Conservation (phyloP, 345 rosid species). For the Pugionium dolabratum region DNA sequence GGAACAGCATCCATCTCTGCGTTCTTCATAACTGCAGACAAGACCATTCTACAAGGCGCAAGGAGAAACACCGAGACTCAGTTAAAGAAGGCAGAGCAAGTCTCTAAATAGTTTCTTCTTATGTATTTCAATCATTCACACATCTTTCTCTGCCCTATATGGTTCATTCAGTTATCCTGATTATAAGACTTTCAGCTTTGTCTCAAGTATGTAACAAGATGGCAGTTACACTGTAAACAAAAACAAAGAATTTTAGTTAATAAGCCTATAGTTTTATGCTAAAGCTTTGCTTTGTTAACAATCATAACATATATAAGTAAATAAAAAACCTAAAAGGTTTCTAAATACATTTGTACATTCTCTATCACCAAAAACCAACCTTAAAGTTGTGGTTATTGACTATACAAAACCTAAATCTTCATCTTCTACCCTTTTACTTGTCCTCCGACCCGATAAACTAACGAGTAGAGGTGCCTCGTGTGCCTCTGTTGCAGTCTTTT, state of each 20-base stretch:
- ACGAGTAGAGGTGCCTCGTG: conserved; percentile 34
- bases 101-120: conserved; percentile 22
- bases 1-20: conserved; percentile 67
- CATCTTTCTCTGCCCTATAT: conserved; percentile 7
- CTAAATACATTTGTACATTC: no score
- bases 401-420: conserved; percentile 39
- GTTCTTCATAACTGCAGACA: conserved; percentile 91
- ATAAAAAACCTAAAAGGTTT: not conserved
- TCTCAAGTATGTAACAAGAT: not conserved
- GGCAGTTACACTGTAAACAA: not conserved
- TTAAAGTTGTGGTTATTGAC: not conserved
- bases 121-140: conserved; percentile 13
- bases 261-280: not conserved
- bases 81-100: conserved; percentile 38
- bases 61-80: conserved; percentile 47
- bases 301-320: not conserved
- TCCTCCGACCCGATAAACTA: conserved; percentile 36
- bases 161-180: not conserved
- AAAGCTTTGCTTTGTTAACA: not conserved
- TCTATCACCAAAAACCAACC: no score
- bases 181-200: not conserved
- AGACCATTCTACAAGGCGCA: conserved; percentile 83
- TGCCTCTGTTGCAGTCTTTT: conserved; percentile 25
- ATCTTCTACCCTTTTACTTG: conserved; percentile 33
- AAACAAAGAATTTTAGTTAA: not conserved